phyloP scores from a whole-genome alignment of 2,329 filamentous ascomycete species.

The Aureobasidium mangrovei region DNA sequence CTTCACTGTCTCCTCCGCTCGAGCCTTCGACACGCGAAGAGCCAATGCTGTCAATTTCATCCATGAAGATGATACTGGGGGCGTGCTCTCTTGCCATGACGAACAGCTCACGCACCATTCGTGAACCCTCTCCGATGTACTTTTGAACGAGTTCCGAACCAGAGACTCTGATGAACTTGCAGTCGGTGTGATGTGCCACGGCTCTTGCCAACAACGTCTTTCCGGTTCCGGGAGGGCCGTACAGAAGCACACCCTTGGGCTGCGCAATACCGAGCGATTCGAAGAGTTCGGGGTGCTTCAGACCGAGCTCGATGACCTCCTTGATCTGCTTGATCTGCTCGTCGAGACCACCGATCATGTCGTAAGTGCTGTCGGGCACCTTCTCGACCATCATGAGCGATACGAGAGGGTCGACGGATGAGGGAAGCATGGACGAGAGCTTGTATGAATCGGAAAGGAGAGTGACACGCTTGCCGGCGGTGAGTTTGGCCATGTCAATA shows the following conservation, averaged over 20 bases:
- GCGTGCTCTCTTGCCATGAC: conserved; percentile 98
- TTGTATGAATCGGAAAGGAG: conserved; percentile 97
- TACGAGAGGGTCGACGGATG: conserved; percentile 94
- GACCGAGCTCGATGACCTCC: conserved; percentile 95
- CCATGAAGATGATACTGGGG: conserved; percentile 99
- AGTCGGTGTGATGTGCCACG: conserved; percentile 96
- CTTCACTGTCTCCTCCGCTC: conserved; percentile 91
- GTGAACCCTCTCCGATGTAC: conserved; percentile 95
- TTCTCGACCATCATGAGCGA: conserved; percentile 99
- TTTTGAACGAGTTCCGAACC: conserved; percentile 97
- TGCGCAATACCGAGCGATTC: conserved; percentile 98
- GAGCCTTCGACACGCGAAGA: conserved; percentile 94
- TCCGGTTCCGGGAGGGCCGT: conserved; percentile 92
- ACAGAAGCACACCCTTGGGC: conserved; percentile 92
- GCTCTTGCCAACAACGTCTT: conserved; percentile 93
- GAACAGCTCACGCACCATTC: conserved; percentile 98
- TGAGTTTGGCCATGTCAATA: conserved; percentile 92
- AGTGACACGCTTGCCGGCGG: conserved; percentile 93
- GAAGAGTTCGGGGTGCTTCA: conserved; percentile 97
- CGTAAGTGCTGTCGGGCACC: conserved; percentile 98
- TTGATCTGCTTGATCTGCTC: conserved; percentile 99
- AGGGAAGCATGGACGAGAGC: conserved; percentile 95
- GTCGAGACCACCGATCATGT: conserved; percentile 98
- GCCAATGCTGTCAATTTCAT: conserved; percentile 98
- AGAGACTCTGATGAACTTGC: conserved; percentile 96